A percentile compares a stretch with the other conserved stretches of the same genome.
Evolutionary conservation across 495 filamentous ascomycete species (phyloP).

Genomic region (Aspergillus ellipticus): DNA sequence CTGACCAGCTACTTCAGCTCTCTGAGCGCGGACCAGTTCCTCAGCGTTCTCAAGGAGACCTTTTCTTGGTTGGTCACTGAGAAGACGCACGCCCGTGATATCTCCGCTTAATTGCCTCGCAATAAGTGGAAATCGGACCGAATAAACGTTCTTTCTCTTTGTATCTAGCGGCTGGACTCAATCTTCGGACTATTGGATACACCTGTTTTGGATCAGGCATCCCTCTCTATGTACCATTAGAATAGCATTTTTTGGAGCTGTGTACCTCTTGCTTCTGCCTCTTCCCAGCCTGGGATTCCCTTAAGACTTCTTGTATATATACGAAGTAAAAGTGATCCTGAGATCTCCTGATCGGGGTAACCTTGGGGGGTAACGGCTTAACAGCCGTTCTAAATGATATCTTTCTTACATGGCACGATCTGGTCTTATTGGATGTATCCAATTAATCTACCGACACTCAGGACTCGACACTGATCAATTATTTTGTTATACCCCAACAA

Average conservation of each 20-base stretch:
- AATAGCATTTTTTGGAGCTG: neutral
- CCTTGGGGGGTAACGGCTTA: no score
- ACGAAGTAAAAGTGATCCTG: constrained; percentile 6
- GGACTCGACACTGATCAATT: no score
- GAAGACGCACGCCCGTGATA: constrained; percentile 36
- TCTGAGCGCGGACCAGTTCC: constrained; percentile 35
- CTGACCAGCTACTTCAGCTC: constrained; percentile 34
- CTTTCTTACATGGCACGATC: no score
- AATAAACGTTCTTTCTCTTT: constrained; percentile 11
- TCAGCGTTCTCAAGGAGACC: constrained; percentile 31
- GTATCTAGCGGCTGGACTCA: constrained; percentile 5
- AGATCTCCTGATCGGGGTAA: constrained; percentile 10
- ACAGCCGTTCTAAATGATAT: no score
- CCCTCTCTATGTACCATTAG: neutral
- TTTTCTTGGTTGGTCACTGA: constrained; percentile 37
- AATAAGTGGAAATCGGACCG: constrained; percentile 9
- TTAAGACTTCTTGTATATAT: constrained; percentile 10
- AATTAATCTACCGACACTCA: no score
- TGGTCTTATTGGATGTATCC: no score
- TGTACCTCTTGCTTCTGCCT: constrained; percentile 5
- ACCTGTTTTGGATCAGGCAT: constrained; percentile 1
- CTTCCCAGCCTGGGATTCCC: neutral
- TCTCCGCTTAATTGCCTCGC: constrained; percentile 20
- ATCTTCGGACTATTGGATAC: constrained; percentile 12
- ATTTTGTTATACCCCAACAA: no score